These are phyloP conservation scores for Clonostachys sp. DNA, from an alignment of 2,329 filamentous ascomycete species.

Conservation along the genomic window DNA sequence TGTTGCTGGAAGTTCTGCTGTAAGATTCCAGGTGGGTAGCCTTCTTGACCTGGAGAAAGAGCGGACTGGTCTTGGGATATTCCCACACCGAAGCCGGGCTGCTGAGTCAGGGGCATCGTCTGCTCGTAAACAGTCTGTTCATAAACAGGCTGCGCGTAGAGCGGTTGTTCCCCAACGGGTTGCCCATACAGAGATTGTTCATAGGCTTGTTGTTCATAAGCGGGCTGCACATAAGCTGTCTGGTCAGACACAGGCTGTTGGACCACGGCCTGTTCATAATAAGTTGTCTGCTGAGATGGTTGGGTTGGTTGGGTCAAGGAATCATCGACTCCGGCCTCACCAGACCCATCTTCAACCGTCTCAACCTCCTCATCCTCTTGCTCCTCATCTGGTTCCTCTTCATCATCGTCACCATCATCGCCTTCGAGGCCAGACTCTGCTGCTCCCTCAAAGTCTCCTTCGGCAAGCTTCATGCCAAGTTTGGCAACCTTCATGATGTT, in stretches of 20 bases:
- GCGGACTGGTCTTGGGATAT: background rate
- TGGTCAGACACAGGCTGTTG: background rate
- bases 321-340: background rate
- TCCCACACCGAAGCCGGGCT: no score
- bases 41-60: background rate
- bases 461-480: slow-evolving; percentile 1
- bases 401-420: slow-evolving; percentile 1
- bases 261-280: background rate
- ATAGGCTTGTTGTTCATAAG: no score
- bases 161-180: no score
- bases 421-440: slow-evolving; percentile 5
- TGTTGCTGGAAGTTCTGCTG: background rate
- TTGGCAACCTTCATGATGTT: slow-evolving; percentile 13
- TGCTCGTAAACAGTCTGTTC: background rate
- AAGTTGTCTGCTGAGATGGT: background rate
- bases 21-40: background rate
- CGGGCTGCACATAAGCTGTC: no score
- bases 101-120: background rate
- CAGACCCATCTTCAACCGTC: background rate
- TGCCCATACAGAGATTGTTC: no score
- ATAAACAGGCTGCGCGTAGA: no score
- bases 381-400: background rate
- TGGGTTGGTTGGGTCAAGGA: background rate
- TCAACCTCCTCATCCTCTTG: background rate
- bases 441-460: slow-evolving; percentile 1